These are phyloP conservation scores for Somion occarium DNA, from an alignment of 1,284 basidiomycete species.

Conservation along the genomic window DNA sequence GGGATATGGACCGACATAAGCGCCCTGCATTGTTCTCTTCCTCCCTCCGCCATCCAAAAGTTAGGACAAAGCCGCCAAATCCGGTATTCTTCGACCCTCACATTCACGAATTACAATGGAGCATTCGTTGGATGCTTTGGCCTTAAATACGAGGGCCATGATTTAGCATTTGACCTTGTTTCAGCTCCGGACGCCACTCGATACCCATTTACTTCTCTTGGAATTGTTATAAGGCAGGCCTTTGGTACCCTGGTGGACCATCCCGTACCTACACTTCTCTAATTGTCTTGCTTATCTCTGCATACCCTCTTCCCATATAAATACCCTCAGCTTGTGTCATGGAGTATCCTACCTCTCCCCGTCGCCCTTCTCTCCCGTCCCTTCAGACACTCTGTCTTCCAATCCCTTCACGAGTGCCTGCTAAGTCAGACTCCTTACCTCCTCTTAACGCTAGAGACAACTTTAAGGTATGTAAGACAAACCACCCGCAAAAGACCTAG, in stretches of 20 bases:
- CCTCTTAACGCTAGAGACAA: conserved; percentile 1
- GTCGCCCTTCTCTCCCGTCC: conserved; percentile 11
- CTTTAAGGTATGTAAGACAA: conserved; percentile 1
- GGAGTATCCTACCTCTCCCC: conserved; percentile 10
- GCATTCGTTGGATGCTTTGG: neutral
- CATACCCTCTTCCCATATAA: conserved; percentile 9
- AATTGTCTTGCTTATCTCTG: conserved; percentile 11
- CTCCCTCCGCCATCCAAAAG: neutral
- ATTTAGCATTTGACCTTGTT: conserved; percentile 18
- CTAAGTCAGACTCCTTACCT: neutral
- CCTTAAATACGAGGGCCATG: conserved; percentile 26
- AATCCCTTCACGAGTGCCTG: neutral
- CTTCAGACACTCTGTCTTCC: neutral
- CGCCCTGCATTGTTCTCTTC: no score
- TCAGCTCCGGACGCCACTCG: conserved; percentile 18
- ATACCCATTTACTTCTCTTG: conserved; percentile 21
- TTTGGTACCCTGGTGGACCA: conserved; percentile 31
- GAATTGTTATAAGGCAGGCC: conserved; percentile 31
- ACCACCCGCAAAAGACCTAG: no score
- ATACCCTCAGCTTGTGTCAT: conserved; percentile 9
- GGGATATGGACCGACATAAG: no score
- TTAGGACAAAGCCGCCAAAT: neutral
- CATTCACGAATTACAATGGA: neutral
- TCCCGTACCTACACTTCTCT: neutral
- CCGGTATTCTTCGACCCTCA: neutral